Evolutionary conservation across 257 asterid genomes (phyloP).

Genomic region (Fraxinus pennsylvanica): DNA sequence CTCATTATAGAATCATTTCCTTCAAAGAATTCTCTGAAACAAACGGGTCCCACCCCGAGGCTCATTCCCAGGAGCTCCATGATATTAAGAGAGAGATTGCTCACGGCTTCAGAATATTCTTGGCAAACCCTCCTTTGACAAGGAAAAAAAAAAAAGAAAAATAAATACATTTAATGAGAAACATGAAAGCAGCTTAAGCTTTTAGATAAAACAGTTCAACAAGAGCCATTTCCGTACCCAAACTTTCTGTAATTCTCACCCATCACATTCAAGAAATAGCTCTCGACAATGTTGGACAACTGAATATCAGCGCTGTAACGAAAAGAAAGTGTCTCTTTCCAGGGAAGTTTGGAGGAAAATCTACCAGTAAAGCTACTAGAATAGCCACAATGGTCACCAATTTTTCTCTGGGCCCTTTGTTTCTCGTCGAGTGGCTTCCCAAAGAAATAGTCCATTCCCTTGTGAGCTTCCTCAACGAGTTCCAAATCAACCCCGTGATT

Average conservation of each 20-base stretch:
- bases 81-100: conserved; percentile 46
- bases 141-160: not conserved
- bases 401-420: conserved; percentile 46
- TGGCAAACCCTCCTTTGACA: conserved; percentile 51
- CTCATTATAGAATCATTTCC: conserved; percentile 80
- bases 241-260: conserved; percentile 54
- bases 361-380: conserved; percentile 74
- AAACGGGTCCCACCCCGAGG: conserved; percentile 53
- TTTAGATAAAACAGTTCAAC: not conserved
- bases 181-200: not conserved
- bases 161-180: not conserved
- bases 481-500: conserved; percentile 65
- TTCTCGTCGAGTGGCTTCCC: conserved; percentile 48
- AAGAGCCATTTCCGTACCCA: conserved; percentile 44
- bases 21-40: conserved; percentile 58
- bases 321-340: conserved; percentile 82
- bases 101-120: conserved; percentile 68
- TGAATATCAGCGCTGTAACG: conserved; percentile 41
- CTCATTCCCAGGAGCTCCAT: conserved; percentile 72
- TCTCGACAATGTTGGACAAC: conserved; percentile 24
- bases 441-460: conserved; percentile 44
- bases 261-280: conserved; percentile 46
- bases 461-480: conserved; percentile 51
- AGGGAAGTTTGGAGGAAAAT: conserved; percentile 77
- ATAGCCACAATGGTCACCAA: conserved; percentile 71